Conservation (phyloP, 148 eudicot genomes). For the Tetragonia tetragonoides region DNA sequence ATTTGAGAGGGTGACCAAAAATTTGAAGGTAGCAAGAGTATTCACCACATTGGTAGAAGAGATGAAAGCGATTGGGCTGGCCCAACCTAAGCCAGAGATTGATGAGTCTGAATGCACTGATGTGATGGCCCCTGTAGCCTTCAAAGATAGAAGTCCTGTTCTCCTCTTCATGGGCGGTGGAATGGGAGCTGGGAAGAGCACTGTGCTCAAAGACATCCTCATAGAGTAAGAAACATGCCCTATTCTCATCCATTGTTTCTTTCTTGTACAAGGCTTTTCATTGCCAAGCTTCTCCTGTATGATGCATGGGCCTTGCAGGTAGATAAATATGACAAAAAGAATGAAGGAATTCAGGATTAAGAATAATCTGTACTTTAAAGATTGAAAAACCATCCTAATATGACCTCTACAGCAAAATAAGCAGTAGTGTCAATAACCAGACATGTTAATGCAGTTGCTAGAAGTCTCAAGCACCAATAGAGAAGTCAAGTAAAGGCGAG, state of each 20-base stretch:
- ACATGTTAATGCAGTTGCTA: no score
- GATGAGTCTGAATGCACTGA: conserved; percentile 90
- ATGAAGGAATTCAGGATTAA: neutral
- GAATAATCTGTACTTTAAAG: neutral
- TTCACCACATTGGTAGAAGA: conserved; percentile 90
- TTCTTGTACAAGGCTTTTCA: neutral
- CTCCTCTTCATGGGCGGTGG: conserved; percentile 99
- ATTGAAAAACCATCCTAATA: neutral
- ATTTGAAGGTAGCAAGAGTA: conserved; percentile 90
- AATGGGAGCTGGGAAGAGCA: conserved; percentile 99
- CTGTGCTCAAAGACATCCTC: conserved; percentile 94
- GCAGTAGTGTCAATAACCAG: no score
- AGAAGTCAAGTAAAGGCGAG: no score
- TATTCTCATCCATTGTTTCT: neutral
- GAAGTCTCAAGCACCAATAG: no score
- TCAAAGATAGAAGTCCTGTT: conserved; percentile 88
- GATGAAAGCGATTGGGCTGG: conserved; percentile 89
- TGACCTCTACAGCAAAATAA: neutral
- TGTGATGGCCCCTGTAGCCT: conserved; percentile 96
- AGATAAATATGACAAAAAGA: neutral
- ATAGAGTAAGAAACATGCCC: conserved; percentile 64
- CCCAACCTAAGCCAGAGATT: conserved; percentile 41
- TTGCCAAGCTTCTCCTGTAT: neutral
- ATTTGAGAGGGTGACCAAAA: conserved; percentile 85
- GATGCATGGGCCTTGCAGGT: conserved; percentile 10